A percentile compares a stretch with the other conserved stretches of the same genome.
These are phyloP conservation scores for Orbilia brochopaga DNA, from an alignment of 2,329 filamentous ascomycete species.

Conservation along the genomic window DNA sequence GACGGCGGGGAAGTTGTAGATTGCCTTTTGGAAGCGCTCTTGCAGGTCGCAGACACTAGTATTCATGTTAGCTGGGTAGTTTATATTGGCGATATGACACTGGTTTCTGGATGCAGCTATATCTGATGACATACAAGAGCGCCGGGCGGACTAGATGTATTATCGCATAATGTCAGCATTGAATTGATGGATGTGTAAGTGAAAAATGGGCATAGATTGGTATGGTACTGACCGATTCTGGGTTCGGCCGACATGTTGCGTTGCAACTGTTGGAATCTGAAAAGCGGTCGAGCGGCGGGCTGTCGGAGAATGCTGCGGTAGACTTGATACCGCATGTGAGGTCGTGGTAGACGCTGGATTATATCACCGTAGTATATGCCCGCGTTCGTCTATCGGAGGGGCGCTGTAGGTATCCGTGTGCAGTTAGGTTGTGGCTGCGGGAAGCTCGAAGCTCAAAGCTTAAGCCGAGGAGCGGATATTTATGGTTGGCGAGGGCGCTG, in stretches of 20 bases:
- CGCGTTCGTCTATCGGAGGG: no score
- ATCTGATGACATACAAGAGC: constrained; percentile 29
- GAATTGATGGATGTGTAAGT: neutral
- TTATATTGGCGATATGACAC: neutral
- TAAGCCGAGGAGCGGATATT: neutral
- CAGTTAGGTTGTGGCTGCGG: no score
- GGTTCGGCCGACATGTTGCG: constrained; percentile 43
- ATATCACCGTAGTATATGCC: no score
- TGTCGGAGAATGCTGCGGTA: constrained; percentile 29
- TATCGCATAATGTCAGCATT: neutral
- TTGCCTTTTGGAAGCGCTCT: constrained; percentile 84
- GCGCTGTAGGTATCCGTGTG: no score
- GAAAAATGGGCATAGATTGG: neutral
- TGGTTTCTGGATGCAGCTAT: constrained; percentile 16
- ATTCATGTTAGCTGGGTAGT: constrained; percentile 6
- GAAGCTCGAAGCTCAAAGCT: no score
- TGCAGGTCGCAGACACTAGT: constrained; percentile 89
- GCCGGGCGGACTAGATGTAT: constrained; percentile 20
- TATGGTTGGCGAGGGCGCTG: neutral
- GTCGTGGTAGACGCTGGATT: neutral
- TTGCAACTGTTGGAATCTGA: constrained; percentile 46
- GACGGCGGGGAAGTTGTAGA: constrained; percentile 85
- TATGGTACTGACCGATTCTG: constrained; percentile 21
- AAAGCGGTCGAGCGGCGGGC: constrained; percentile 9
- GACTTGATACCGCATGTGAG: constrained; percentile 33